Base-by-base conservation (phyloP, 2,329 filamentous ascomycete species). In the Sphaerostilbella broomeana region DNA sequence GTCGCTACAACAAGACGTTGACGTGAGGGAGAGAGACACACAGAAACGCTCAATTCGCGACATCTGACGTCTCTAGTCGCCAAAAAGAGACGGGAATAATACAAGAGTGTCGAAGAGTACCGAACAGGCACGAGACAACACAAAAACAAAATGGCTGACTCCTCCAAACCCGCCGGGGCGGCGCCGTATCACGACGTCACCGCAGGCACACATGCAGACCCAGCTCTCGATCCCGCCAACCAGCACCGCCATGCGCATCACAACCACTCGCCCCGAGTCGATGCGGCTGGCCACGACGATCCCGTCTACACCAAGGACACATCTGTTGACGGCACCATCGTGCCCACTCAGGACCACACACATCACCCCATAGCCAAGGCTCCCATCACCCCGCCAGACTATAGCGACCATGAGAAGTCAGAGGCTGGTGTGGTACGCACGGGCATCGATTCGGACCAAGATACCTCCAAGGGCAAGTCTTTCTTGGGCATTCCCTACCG, bases 261-360 rank as follows among this genome's bases (percentile, higher is more conserved):
- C 18, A 58, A 69, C 50, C 68, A 71, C 51, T 59, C 60, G 25
- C 44, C 59, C 42, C 47, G 62, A 45, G 47, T 60, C 25, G 49
- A 59, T 26, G 47, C 56, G 34, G 47, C 57, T 30, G 52, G 57
- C 43, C 50, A 62, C 47, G 46, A 61, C 37, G 65, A 75, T 35
- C 62, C 69, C 25, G 58, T 68, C 29, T 76, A 76, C 51, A 62
- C 69, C 24, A 62, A 62, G 35, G 64, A 61, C 31, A 65, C 56
- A 17, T 62, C 57, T 11, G 49, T 59, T 9, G 57, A 71, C 47
- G 52, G 54, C 5, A 40, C 45, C 15, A 40, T 50, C 50, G 65
- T 64, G 10, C 59, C 61, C 3, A 44, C 54, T 43, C 34, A 60
- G 32, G 46, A 57, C 28, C 46, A 53, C 24, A 44, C 46, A 26